A percentile compares a stretch with the other conserved stretches of the same genome.
Conservation (phyloP, 345 rosid species). For the Linum lewisii region DNA sequence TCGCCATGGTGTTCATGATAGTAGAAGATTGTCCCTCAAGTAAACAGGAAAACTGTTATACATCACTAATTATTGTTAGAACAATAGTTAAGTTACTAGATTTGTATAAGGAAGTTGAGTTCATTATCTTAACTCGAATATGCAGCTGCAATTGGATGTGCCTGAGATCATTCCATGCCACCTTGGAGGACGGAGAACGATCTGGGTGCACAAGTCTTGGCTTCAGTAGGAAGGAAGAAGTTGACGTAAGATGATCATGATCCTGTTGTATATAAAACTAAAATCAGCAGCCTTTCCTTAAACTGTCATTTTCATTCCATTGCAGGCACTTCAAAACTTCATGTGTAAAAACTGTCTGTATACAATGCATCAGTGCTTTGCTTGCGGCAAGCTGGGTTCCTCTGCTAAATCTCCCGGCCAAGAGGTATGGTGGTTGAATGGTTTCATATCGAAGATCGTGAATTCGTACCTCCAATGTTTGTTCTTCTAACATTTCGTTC, state of each 20-base stretch:
- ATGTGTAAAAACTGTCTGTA: conserved; percentile 45
- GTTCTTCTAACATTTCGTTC: conserved; percentile 3
- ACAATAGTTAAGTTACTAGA: background rate
- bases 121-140: background rate
- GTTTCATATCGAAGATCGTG: background rate
- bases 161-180: conserved; percentile 67
- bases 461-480: too few species aligned
- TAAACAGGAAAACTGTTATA: too few species aligned
- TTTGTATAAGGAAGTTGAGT: background rate
- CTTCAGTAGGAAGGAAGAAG: conserved; percentile 24
- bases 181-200: conserved; percentile 27
- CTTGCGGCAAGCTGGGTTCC: conserved; percentile 59
- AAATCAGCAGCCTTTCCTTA: conserved; percentile 7
- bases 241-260: conserved; percentile 31
- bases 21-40: too few species aligned
- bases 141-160: conserved; percentile 61
- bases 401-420: conserved; percentile 35
- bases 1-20: too few species aligned
- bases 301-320: conserved; percentile 7
- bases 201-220: conserved; percentile 49
- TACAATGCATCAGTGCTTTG: conserved; percentile 59
- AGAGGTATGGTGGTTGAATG: conserved; percentile 31
- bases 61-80: background rate
- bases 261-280: too few species aligned
- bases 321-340: conserved; percentile 41